A percentile compares a stretch with the other conserved stretches of the same genome.
Conservation (phyloP, 2,329 filamentous ascomycete species). For the Fusarium sp. region DNA sequence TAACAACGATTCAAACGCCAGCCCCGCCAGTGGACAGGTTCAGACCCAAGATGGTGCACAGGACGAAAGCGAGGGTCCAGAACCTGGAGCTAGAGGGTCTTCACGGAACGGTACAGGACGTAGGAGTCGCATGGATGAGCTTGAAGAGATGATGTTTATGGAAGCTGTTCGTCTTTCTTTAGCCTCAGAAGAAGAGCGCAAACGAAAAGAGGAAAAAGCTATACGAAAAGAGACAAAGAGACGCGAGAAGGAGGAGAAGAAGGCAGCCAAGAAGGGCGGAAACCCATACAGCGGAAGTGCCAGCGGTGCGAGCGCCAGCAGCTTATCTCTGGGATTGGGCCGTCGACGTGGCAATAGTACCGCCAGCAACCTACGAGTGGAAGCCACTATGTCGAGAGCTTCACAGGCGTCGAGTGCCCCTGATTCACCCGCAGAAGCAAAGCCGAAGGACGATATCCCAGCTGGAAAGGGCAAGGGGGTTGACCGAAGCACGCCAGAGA, state of each 20-base stretch:
- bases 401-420: slow-evolving; percentile 49
- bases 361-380: slow-evolving; percentile 70
- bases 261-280: slow-evolving; percentile 73
- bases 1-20: slow-evolving; percentile 53
- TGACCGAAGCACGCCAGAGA: slow-evolving; percentile 63
- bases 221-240: slow-evolving; percentile 83
- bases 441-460: slow-evolving; percentile 50
- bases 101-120: slow-evolving; percentile 47
- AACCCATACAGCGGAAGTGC: slow-evolving; percentile 54
- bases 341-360: slow-evolving; percentile 71
- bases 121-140: slow-evolving; percentile 78
- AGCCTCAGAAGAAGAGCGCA: slow-evolving; percentile 93
- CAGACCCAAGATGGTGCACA: slow-evolving; percentile 25
- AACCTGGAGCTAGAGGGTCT: slow-evolving; percentile 43
- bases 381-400: slow-evolving; percentile 64
- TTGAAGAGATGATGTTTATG: slow-evolving; percentile 99
- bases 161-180: slow-evolving; percentile 93
- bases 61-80: slow-evolving; percentile 43
- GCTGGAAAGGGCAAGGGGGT: slow-evolving; percentile 77
- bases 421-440: slow-evolving; percentile 45
- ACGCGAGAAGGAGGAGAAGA: slow-evolving; percentile 85
- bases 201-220: slow-evolving; percentile 74
- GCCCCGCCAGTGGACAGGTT: slow-evolving; percentile 50
- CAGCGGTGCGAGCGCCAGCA: slow-evolving; percentile 70
- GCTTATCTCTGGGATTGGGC: slow-evolving; percentile 71